Percentiles rank a stretch among this genome's conserved stretches.
phyloP scores from a whole-genome alignment of 179 eudicot genomes.

The Actinidia polygama region DNA sequence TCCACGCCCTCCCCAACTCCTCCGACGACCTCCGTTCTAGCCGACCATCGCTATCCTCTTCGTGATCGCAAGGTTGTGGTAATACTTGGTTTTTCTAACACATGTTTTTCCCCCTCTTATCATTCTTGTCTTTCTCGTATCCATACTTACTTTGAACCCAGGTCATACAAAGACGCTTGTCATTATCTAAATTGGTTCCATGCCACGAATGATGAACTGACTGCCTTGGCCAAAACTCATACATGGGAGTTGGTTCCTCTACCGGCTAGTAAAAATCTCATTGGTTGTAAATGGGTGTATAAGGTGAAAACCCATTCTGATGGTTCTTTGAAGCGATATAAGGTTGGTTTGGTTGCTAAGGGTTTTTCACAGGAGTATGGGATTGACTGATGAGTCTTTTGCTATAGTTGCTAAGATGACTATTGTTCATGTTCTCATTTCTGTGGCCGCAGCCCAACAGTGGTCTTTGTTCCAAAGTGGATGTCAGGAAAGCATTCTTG shows the following conservation, averaged over 20 bases:
- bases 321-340: neutral
- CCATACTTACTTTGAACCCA: too few relatives aligned
- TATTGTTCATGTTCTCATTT: neutral
- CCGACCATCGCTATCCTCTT: too few relatives aligned
- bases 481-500: neutral
- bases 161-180: neutral
- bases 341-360: neutral
- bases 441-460: neutral
- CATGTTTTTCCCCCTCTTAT: too few relatives aligned
- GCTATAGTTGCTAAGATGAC: neutral
- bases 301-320: neutral
- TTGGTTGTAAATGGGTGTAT: neutral
- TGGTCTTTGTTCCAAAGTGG: neutral
- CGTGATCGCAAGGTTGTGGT: too few relatives aligned
- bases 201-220: neutral
- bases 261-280: neutral
- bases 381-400: neutral
- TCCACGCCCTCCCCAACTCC: too few relatives aligned
- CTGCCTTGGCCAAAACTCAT: neutral
- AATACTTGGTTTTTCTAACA: too few relatives aligned
- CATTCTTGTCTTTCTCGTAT: too few relatives aligned
- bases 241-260: neutral
- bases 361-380: neutral
- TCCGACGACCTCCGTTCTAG: too few relatives aligned
- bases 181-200: neutral